These are phyloP conservation scores for Magnusiomyces sp. DNA, from an alignment of 1,139 yeast genomes.

Conservation along the genomic window DNA sequence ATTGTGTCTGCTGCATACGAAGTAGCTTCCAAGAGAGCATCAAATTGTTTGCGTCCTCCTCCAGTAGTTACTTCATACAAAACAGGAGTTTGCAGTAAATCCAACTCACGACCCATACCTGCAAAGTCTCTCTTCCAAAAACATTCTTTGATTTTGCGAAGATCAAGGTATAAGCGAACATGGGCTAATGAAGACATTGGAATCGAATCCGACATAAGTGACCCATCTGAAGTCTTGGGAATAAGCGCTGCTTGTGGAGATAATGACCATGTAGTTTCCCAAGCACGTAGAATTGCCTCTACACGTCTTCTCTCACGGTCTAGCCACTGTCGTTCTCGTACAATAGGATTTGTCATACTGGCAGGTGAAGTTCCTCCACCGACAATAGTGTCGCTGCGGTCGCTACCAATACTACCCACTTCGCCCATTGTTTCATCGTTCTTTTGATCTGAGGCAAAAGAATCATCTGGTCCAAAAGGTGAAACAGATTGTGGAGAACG, in stretches of 20 bases:
- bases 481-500: constrained; percentile 1
- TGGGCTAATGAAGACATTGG: constrained; percentile 35
- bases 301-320: constrained; percentile 20
- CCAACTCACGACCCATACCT: constrained; percentile 30
- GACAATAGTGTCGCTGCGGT: constrained; percentile 1
- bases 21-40: constrained; percentile 31
- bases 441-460: too few species aligned
- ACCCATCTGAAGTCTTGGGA: constrained; percentile 32
- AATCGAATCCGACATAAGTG: constrained; percentile 35
- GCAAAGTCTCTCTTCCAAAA: constrained; percentile 34
- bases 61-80: constrained; percentile 17
- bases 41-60: constrained; percentile 19
- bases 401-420: background rate
- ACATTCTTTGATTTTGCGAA: constrained; percentile 28
- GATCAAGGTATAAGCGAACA: constrained; percentile 29
- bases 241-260: constrained; percentile 33
- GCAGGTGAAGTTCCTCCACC: too few species aligned
- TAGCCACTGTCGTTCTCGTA: constrained; percentile 21
- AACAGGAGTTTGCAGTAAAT: constrained; percentile 19
- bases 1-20: constrained; percentile 34
- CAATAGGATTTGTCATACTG: too few species aligned
- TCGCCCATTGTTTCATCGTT: background rate
- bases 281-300: constrained; percentile 29
- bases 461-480: background rate
- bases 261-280: constrained; percentile 36